Base-by-base conservation (phyloP, 345 rosid species). In the Raphanus sativus region DNA sequence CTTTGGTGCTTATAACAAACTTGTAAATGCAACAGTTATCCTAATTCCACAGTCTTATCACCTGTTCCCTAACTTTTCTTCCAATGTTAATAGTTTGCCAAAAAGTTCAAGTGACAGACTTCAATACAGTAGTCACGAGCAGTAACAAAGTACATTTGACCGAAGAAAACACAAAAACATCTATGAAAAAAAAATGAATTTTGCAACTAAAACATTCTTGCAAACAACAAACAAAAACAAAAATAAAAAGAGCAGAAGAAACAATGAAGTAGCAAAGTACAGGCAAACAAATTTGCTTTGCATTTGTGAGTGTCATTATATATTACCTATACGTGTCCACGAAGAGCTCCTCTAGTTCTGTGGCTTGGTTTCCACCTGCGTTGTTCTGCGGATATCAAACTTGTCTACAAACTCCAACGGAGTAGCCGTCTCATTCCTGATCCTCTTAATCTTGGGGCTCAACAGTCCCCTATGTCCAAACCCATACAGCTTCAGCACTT, bases 51-150 rank as follows among this genome's bases (percentile, higher is more conserved):
- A 38, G 10, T 58, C 24, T 12, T 40, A 17, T n/a, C n/a, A n/a
- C n/a, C n/a, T n/a, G n/a, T n/a, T 25, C 28, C 4, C 29, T 32
- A 30, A 21, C 34, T 9, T 67, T 42, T 17, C 7, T 66, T 38
- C 24, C 4, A 6, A 59, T 21, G 67, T 68, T 48, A n/a, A 25
- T 45, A 67, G 26, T 42, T n/a, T 69, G 59, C 65, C 70, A 70
- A 63, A 24, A 64, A 62, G 70, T 65, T 24, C 7, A 65, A 33
- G 48, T 33, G 24, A 5, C 58, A 52, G 24, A 52, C 24, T 52
- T 52, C 24, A 48, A 50, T 50, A 50, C 56, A 50, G 56, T 50
- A n/a, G 56, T 50, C 24, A 52, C 24, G 55, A 48, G 55, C 55
- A 48, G n/a, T 48, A 3, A 48, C 21, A 48, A 48, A 5, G 21